These are phyloP conservation scores for Globisporangium splendens DNA, from an alignment of 352 stramenopile species.

Conservation along the genomic window DNA sequence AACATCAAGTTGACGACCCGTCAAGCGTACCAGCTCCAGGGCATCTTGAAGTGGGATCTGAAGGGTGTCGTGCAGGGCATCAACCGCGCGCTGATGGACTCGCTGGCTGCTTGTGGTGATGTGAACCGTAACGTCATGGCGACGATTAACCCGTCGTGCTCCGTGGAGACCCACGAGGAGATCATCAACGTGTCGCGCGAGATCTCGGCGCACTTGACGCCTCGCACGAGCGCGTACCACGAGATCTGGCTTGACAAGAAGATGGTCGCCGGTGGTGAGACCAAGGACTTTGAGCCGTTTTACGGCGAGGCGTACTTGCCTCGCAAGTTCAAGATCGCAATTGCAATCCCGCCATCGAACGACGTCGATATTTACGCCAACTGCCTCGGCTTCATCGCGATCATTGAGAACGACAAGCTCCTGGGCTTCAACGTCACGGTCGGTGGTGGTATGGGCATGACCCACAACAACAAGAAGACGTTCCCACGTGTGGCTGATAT, in stretches of 20 bases:
- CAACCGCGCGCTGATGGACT: slow-evolving; percentile 91
- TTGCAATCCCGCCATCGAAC: slow-evolving; percentile 97
- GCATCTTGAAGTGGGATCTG: slow-evolving; percentile 96
- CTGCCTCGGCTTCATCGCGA: slow-evolving; percentile 93
- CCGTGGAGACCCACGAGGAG: slow-evolving; percentile 79
- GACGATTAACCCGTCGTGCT: slow-evolving; percentile 87
- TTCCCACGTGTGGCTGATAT: slow-evolving; percentile 96
- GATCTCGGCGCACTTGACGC: slow-evolving; percentile 92
- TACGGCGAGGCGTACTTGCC: slow-evolving; percentile 97
- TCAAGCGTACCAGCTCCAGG: slow-evolving; percentile 96
- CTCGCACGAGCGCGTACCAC: slow-evolving; percentile 93
- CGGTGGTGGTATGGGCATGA: slow-evolving; percentile 96
- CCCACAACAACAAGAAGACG: slow-evolving; percentile 96
- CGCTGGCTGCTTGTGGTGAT: slow-evolving; percentile 95
- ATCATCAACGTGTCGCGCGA: slow-evolving; percentile 85
- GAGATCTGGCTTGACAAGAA: slow-evolving; percentile 98
- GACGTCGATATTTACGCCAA: slow-evolving; percentile 98
- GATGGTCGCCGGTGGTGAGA: slow-evolving; percentile 89
- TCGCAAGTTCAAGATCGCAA: slow-evolving; percentile 99
- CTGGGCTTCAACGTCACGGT: slow-evolving; percentile 96
- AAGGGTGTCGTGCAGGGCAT: slow-evolving; percentile 94
- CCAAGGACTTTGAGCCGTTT: slow-evolving; percentile 97
- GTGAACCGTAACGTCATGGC: slow-evolving; percentile 97
- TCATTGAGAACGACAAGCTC: slow-evolving; percentile 85
- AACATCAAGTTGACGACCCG: slow-evolving; percentile 95